Base-by-base conservation (phyloP, 176 grass and related monocot genomes). In the Oropetium thomaeum region DNA sequence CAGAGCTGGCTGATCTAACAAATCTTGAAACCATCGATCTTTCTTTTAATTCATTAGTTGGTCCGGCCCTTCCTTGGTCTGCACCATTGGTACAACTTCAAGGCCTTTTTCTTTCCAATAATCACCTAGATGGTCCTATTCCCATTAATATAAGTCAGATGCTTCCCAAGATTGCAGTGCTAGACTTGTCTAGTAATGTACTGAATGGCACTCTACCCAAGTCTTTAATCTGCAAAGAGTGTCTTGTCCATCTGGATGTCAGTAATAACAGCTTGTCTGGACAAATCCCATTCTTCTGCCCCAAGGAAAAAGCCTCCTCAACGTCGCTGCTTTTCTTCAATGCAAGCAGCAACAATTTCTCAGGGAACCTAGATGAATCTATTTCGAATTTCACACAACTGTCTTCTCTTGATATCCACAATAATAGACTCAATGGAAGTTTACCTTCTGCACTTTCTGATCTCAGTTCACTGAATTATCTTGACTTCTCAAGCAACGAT, bases 311-410 rank as follows among this genome's bases (percentile, higher is more conserved):
- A 75, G 78, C 23, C 57, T 55, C 69, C 65, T 87, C 68, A 22
- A 95, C 79, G 65, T 90, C 89, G 60, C 84, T 99, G 58, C 66
- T 95, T 1, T 86, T 86, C 63, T 90, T 99, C 75, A 95, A 99
- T 76, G 85, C 81, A 62, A 99, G 91, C 77, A 86, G 84, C 45
- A 99, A 99, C 72, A 66, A 84, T 67, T 92, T 99, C 37, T 90
- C 87, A 52, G 87, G 96, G 54, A 73, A 53, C 44, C 65, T 99
- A 47, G 81, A 81, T 15, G 78, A 80, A 40, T 95, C 73, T 76
- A 58, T 99, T 76, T 99, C 96, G 6, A 95, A 99, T 67, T 87
- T 89, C 28, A 95, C 91, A 62, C 86, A 93, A 12, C 33, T 99
- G 15, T 55, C 87, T 28, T 88, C 82, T 78, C 89, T 99, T 67